These are phyloP conservation scores for Amoeboaphelidium protococcarum DNA, from an alignment of 371 early-diverging fungal species.

Conservation along the genomic window DNA sequence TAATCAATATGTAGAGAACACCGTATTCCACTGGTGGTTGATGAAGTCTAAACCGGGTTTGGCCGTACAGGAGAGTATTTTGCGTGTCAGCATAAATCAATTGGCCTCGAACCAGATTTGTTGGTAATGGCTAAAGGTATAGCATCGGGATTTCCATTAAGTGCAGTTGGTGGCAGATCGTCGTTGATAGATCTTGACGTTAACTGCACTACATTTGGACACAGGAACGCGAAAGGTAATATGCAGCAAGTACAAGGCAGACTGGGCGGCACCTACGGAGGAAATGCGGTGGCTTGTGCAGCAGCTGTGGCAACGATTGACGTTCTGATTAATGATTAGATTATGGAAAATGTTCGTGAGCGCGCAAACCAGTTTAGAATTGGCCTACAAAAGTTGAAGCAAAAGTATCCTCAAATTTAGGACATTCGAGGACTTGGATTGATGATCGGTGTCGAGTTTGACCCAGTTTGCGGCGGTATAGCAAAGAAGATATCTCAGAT, in stretches of 20 bases:
- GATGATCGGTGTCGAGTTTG: constrained; percentile 29
- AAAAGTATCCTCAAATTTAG: constrained; percentile 12
- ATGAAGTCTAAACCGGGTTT: constrained; percentile 60
- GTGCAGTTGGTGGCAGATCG: constrained; percentile 16
- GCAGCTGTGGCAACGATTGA: constrained; percentile 20
- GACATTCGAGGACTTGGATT: constrained; percentile 27
- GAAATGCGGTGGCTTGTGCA: constrained; percentile 21
- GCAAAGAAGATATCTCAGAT: constrained; percentile 6
- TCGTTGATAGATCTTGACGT: constrained; percentile 19
- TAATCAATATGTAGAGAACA: constrained; percentile 29
- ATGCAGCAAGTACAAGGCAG: background rate
- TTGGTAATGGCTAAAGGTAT: constrained; percentile 26
- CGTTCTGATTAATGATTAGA: constrained; percentile 15
- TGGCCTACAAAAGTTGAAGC: constrained; percentile 15
- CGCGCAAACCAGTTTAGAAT: constrained; percentile 14
- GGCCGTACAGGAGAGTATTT: constrained; percentile 36
- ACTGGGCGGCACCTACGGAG: constrained; percentile 20
- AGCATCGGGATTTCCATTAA: constrained; percentile 22
- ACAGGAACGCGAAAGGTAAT: background rate
- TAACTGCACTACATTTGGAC: constrained; percentile 15
- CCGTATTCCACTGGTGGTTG: constrained; percentile 43
- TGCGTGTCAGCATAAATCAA: constrained; percentile 2
- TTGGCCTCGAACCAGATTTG: constrained; percentile 18
- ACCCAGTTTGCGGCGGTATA: too few relatives aligned
- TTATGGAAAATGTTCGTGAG: constrained; percentile 15